Base-by-base conservation (phyloP, 2,329 filamentous ascomycete species). In the Alternaria sp. region DNA sequence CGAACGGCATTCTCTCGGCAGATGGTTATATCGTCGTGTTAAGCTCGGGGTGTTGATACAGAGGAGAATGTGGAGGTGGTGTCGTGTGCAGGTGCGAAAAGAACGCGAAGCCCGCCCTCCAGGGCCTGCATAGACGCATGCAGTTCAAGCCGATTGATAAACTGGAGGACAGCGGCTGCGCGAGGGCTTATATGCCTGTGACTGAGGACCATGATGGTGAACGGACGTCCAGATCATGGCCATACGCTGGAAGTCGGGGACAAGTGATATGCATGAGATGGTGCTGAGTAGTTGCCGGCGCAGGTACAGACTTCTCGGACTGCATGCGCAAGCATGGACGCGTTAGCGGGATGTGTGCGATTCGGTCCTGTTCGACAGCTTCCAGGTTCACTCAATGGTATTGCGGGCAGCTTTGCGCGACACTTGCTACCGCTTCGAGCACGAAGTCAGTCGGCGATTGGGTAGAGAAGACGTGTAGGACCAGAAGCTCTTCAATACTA, bases 171-270 rank as follows among this genome's bases (percentile, higher is more conserved):
- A 59, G 33, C 53, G 44, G 57, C 55, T 41, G 14, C 15, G 53
- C 20, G 14, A 15, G 12, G 50, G 15, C 63, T 65, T 70, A 66
- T 64, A 66, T 50, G 44, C 26, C 25, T 25, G 10, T n/a, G 18
- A 46, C 18, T 68, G 71, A 73, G 68, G 53, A 73, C 71, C 65
- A 50, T 68, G 71, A 72, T 71, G 68, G 65, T 51, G 56, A n/a
- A 61, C 14, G 45, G 18, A 50, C n/a, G 54, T 49, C 12, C 12
- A n/a, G 28, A 49, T 9, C n/a, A 33, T n/a, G 50, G 30, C 20
- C 30, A 57, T 45, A 50, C 33, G 58, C 47, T 46, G 53, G 20
- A 28, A 18, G 28, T 37, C 21, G 33, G 55, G 28, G 28, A 20
- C 20, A 25, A 28, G 41, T 47, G 21, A 54, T 25, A 26, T 44